Evolutionary conservation across 176 grass and related monocot genomes (phyloP).

Genomic region (Chloris gayana): DNA sequence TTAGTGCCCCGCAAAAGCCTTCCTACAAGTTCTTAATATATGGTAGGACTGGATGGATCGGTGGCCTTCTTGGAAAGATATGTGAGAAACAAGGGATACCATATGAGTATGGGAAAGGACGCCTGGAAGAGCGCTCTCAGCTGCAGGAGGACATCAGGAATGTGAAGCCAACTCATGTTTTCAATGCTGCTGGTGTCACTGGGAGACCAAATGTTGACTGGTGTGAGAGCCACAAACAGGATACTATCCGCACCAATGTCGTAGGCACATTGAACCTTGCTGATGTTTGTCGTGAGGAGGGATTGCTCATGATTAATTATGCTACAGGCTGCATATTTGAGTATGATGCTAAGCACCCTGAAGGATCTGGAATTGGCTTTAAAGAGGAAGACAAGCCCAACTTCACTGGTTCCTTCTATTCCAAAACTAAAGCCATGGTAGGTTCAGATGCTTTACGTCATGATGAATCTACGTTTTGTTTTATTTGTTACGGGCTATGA

Average conservation of each 20-base stretch:
- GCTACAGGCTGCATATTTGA: constrained; percentile 78
- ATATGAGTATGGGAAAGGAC: constrained; percentile 70
- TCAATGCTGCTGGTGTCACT: constrained; percentile 80
- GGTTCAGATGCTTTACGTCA: neutral
- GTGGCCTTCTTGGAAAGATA: constrained; percentile 68
- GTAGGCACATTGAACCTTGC: constrained; percentile 74
- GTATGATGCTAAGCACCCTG: constrained; percentile 58
- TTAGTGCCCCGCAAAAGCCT: constrained; percentile 38
- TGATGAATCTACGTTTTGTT: neutral
- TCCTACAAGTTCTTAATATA: constrained; percentile 77
- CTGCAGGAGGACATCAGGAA: constrained; percentile 57
- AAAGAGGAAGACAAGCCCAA: constrained; percentile 71
- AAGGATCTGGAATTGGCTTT: constrained; percentile 69
- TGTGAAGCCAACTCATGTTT: constrained; percentile 80
- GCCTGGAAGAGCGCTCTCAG: constrained; percentile 62
- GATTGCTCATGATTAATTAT: constrained; percentile 77
- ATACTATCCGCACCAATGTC: constrained; percentile 76
- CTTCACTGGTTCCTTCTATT: constrained; percentile 72
- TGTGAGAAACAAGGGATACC: constrained; percentile 68
- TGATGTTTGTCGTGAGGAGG: constrained; percentile 68
- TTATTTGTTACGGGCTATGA: neutral
- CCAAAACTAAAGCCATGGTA: constrained; percentile 84
- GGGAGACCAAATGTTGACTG: constrained; percentile 83
- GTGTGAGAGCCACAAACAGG: constrained; percentile 78
- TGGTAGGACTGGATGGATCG: constrained; percentile 76